A percentile compares a stretch with the other conserved stretches of the same genome.
Conservation (phyloP, 2,329 filamentous ascomycete genomes). For the Clonostachys solani region DNA sequence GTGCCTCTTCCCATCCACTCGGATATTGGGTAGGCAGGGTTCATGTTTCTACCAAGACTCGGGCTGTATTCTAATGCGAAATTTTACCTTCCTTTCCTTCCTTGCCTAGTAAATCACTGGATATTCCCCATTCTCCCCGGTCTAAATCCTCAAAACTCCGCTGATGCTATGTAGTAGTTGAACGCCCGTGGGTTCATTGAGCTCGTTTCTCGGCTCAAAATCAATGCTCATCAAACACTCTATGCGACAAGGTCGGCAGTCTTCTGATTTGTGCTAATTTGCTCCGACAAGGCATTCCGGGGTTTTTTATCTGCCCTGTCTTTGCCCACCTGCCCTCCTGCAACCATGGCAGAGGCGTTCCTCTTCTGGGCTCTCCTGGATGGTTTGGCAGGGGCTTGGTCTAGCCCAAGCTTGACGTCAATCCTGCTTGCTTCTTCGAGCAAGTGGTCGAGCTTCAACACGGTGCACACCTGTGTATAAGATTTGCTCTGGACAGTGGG, state of each 20-base stretch:
- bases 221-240: too few relatives aligned
- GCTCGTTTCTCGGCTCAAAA: too few relatives aligned
- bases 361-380: constrained; percentile 22
- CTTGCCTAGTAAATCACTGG: too few relatives aligned
- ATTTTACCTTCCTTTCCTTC: too few relatives aligned
- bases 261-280: constrained; percentile 14
- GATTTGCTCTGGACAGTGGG: constrained; percentile 62
- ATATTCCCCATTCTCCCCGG: too few relatives aligned
- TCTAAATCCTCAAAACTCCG: background rate
- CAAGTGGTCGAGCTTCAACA: constrained; percentile 61
- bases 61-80: background rate
- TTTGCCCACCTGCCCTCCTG: constrained; percentile 39
- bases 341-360: constrained; percentile 39
- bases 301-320: constrained; percentile 11
- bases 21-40: background rate
- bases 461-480: constrained; percentile 65
- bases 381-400: constrained; percentile 36
- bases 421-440: constrained; percentile 58
- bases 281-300: constrained; percentile 27
- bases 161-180: background rate
- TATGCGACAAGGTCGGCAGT: constrained; percentile 7
- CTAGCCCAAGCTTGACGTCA: constrained; percentile 60
- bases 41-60: background rate
- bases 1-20: too few relatives aligned
- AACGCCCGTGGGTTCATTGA: too few relatives aligned